Base-by-base conservation (phyloP, 2,329 filamentous ascomycete genomes). In the Fusarium camptoceras region DNA sequence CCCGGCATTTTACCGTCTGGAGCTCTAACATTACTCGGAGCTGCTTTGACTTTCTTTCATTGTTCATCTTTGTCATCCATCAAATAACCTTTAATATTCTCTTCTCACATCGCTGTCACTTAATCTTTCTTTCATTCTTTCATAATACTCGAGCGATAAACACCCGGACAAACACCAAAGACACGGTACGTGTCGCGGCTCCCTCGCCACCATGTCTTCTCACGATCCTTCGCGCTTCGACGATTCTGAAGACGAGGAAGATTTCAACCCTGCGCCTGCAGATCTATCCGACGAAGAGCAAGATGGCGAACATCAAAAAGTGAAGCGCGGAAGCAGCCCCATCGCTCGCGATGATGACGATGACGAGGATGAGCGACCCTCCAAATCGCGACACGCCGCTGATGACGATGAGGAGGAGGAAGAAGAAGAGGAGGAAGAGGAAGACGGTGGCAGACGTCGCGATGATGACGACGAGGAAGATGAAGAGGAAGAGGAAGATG, bases 231-330 rank as follows among this genome's bases (percentile, higher is more conserved):
- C 82, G 65, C 83, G 83, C 66, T 86, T 83, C 76, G 85, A 88
- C 75, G 88, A 90, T 66, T 90, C 88, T 64, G 91, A 93, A 59
- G 93, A 96, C 53, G 94, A 97, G 74, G 91, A 92, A 65, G 92
- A 95, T 79, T 97, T 98, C 86, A 97, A 97, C 79, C 94, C 94
- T 53, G 89, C 87, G 50, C 91, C 91, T 22, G 91, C 88, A 64
- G 88, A 93, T 62, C 76, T 88, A 34, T 96, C 92, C 5, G 93
- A 95, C 71, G 90, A 81, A 8, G 80, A 82, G 55, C 77, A 76
- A 24, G 81, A 79, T 37, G 82, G 81, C 6, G 80, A 82, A n/a
- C 83, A 86, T 1, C 65, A 67, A 48, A 64, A 64, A 53, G 42
- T 61, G 57, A 71, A 84, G 83, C 73, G 72, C 84, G 88, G 73